Evolutionary conservation across 805 yeast genomes (phyloP).

Genomic region (Saccharomycopsis capsularis): DNA sequence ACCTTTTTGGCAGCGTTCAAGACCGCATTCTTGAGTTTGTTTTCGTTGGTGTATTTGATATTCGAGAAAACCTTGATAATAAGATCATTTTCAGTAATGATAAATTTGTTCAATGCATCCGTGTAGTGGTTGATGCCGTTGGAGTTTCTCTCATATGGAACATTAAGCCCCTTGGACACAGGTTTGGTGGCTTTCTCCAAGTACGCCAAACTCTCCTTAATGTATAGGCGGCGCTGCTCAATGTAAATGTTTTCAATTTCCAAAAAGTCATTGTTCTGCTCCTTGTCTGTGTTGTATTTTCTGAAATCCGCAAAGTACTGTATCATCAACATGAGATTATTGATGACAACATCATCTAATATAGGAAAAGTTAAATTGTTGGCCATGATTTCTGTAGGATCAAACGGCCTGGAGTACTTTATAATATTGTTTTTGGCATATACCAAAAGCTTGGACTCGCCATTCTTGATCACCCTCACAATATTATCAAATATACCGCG

Average conservation of each 20-base stretch:
- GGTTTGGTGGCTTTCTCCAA: constrained; percentile 42
- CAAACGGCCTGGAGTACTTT: constrained; percentile 36
- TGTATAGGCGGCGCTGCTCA: constrained; percentile 36
- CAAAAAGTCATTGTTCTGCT: constrained; percentile 27
- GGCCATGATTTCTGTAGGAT: constrained; percentile 36
- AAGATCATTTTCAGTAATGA: constrained; percentile 45
- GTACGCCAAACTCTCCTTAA: constrained; percentile 38
- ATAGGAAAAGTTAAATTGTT: constrained; percentile 23
- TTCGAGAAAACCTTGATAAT: constrained; percentile 35
- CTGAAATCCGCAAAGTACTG: constrained; percentile 20
- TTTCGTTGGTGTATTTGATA: constrained; percentile 14
- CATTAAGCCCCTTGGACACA: constrained; percentile 31
- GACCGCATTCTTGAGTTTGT: constrained; percentile 17
- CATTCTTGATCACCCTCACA: constrained; percentile 45
- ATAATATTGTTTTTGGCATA: constrained; percentile 42
- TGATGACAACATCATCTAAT: constrained; percentile 19
- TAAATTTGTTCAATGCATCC: constrained; percentile 42
- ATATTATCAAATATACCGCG: constrained; percentile 61
- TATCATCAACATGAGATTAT: constrained; percentile 26
- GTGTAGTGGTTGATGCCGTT: constrained; percentile 52
- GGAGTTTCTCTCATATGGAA: constrained; percentile 54
- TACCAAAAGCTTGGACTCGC: constrained; percentile 47
- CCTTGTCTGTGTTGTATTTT: constrained; percentile 1
- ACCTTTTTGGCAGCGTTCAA: constrained; percentile 29
- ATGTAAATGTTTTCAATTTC: constrained; percentile 33